Percentiles rank a stretch among this genome's conserved stretches.
These are phyloP conservation scores for Eucalyptus erythrocorys DNA, from an alignment of 345 rosid genomes.

Conservation along the genomic window DNA sequence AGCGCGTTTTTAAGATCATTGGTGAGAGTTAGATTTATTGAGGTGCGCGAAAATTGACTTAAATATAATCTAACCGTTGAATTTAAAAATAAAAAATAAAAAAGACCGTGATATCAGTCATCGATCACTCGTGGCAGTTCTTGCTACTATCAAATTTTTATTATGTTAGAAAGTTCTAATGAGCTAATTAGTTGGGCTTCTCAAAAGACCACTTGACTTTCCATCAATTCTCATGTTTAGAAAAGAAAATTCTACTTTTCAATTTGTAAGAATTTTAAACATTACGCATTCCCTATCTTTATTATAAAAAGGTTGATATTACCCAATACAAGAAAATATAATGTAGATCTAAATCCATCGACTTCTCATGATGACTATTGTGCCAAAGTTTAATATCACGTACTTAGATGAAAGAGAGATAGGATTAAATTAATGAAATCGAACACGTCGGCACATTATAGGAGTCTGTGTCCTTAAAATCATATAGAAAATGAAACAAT, in stretches of 20 bases:
- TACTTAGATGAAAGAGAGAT: neutral
- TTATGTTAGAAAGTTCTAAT: neutral
- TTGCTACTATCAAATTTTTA: too few species aligned
- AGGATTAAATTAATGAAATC: neutral
- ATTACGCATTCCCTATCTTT: neutral
- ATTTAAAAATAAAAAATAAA: too few species aligned
- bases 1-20: neutral
- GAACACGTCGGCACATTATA: rapidly evolving
- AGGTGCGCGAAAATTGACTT: neutral
- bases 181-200: neutral
- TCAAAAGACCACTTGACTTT: neutral
- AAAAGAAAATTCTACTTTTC: too few species aligned
- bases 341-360: neutral
- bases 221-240: too few species aligned
- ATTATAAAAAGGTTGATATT: neutral
- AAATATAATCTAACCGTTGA: neutral
- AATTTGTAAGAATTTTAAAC: neutral
- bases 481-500: rapidly evolving
- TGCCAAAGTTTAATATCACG: neutral
- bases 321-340: neutral
- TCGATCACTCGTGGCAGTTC: neutral
- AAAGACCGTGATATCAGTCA: too few species aligned
- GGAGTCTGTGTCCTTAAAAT: neutral
- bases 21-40: neutral
- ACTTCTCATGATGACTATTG: neutral